These are phyloP conservation scores for Madurella fahalii DNA, from an alignment of 2,329 filamentous ascomycete genomes.

Conservation along the genomic window DNA sequence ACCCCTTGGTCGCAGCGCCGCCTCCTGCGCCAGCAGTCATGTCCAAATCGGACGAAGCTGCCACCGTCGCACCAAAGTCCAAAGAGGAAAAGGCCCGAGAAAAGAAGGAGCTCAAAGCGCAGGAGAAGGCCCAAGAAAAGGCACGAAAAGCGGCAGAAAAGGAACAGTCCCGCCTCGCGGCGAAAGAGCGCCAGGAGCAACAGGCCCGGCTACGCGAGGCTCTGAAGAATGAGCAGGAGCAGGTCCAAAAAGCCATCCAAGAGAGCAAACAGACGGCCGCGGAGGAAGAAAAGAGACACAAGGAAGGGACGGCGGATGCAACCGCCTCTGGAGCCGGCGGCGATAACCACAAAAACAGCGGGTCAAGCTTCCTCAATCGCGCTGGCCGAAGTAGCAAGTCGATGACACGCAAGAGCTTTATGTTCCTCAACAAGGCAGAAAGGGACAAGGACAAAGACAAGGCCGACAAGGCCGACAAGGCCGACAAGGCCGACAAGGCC, in stretches of 20 bases:
- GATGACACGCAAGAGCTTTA: conserved; percentile 71
- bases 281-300: conserved; percentile 45
- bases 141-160: conserved; percentile 44
- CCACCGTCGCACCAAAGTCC: conserved; percentile 33
- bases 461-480: conserved; percentile 29
- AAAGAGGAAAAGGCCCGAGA: conserved; percentile 62
- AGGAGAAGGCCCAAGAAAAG: conserved; percentile 50
- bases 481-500: conserved; percentile 41
- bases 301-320: conserved; percentile 38
- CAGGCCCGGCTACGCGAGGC: conserved; percentile 34
- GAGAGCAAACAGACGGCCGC: conserved; percentile 61
- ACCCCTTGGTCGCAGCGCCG: conserved; percentile 30
- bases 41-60: conserved; percentile 24
- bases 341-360: conserved; percentile 17
- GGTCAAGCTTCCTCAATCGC: conserved; percentile 51
- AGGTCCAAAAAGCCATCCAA: conserved; percentile 60
- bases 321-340: conserved; percentile 30
- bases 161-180: conserved; percentile 34
- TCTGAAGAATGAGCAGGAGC: conserved; percentile 54
- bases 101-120: conserved; percentile 63
- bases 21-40: conserved; percentile 27
- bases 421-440: conserved; percentile 56
- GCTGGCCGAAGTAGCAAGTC: conserved; percentile 72
- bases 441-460: conserved; percentile 35
- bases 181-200: conserved; percentile 39